Percentiles rank a stretch among this genome's conserved stretches.
These are phyloP conservation scores for Microbotryum intermedium DNA, from an alignment of 1,284 basidiomycete genomes.

Conservation along the genomic window DNA sequence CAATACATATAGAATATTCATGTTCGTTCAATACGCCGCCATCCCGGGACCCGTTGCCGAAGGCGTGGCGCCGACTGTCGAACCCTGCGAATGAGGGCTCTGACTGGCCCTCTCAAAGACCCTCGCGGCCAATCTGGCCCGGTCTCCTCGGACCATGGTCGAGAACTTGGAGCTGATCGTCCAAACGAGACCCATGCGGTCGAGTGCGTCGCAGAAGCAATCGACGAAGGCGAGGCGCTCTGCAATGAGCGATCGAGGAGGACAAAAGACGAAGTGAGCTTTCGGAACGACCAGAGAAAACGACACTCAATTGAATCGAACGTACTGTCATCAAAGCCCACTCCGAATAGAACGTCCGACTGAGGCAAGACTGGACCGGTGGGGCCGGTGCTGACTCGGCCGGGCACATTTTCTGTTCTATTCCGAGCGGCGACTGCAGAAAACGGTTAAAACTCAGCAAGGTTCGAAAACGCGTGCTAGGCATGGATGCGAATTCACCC, in stretches of 20 bases:
- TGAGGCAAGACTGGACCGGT: conserved; percentile 5
- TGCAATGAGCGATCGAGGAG: too few relatives aligned
- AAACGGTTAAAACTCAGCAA: background rate
- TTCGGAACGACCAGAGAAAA: too few relatives aligned
- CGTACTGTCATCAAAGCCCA: conserved; percentile 5
- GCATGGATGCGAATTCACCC: background rate
- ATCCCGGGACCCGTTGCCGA: too few relatives aligned
- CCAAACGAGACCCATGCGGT: conserved; percentile 22
- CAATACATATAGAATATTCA: too few relatives aligned
- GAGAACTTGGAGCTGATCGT: conserved; percentile 22
- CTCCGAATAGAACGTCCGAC: conserved; percentile 28
- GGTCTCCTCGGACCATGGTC: conserved; percentile 20
- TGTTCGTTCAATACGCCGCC: too few relatives aligned
- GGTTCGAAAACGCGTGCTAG: background rate
- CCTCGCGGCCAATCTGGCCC: conserved; percentile 2
- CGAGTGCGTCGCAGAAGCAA: conserved; percentile 20
- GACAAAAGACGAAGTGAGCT: too few relatives aligned
- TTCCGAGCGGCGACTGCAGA: conserved; percentile 11
- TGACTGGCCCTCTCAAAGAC: conserved; percentile 1
- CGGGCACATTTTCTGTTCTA: conserved; percentile 17
- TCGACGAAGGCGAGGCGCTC: conserved; percentile 17
- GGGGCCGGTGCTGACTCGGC: background rate
- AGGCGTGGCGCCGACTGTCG: too few relatives aligned
- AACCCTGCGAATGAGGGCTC: too few relatives aligned
- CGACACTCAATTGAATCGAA: too few relatives aligned